phyloP scores from a whole-genome alignment of 345 rosid genomes.

The Pistacia atlantica region DNA sequence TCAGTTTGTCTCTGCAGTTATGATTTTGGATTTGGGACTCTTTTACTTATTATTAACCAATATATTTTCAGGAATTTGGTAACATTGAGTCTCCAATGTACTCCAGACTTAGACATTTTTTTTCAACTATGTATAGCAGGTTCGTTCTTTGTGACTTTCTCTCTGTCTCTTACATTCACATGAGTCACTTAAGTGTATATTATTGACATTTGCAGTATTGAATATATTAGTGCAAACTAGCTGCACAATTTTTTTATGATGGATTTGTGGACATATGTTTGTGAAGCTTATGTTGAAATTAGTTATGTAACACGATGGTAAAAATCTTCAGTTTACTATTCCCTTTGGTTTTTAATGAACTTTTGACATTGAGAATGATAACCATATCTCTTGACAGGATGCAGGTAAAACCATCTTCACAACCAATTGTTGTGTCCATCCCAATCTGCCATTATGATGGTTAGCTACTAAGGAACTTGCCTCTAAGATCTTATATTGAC shows the following conservation, averaged over 20 bases:
- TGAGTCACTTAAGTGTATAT: background rate
- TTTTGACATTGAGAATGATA: background rate
- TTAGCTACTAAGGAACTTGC: slow-evolving; percentile 34
- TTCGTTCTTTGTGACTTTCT: slow-evolving; percentile 15
- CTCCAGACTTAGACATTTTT: slow-evolving; percentile 74
- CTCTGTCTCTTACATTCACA: background rate
- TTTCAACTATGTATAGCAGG: slow-evolving; percentile 74
- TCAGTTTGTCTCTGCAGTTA: slow-evolving; percentile 4
- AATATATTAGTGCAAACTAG: background rate
- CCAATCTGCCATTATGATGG: slow-evolving; percentile 95
- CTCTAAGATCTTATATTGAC: slow-evolving; percentile 11
- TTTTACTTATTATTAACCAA: slow-evolving; percentile 6
- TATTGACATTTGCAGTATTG: background rate
- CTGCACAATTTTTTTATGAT: background rate
- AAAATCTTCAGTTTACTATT: background rate
- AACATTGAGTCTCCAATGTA: slow-evolving; percentile 88
- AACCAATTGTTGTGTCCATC: slow-evolving; percentile 77
- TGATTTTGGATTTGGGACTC: background rate
- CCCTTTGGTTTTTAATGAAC: background rate
- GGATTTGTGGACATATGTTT: background rate
- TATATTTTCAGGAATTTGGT: slow-evolving; percentile 77
- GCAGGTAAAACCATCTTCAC: slow-evolving; percentile 73
- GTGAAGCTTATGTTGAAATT: background rate
- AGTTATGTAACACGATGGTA: background rate
- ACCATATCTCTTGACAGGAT: slow-evolving; percentile 51